A percentile compares a stretch with the other conserved stretches of the same genome.
Conservation (phyloP, 1,284 basidiomycete species). For the Ganoderma lingzhi region DNA sequence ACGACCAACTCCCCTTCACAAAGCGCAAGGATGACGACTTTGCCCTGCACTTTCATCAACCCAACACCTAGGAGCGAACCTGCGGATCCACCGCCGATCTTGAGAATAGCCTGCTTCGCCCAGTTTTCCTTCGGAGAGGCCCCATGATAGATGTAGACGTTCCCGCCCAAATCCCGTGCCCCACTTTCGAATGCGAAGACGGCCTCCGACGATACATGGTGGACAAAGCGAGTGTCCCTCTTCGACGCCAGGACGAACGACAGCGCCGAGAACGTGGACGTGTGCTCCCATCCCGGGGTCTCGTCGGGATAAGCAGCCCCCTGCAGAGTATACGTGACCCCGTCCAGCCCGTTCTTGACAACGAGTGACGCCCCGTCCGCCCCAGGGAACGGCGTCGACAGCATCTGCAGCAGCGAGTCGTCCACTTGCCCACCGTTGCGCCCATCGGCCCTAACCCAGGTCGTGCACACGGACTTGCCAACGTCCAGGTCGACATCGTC, state of each 20-base stretch:
- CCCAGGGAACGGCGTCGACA: constrained; percentile 68
- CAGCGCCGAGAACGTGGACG: constrained; percentile 85
- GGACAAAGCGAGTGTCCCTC: constrained; percentile 84
- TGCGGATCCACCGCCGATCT: constrained; percentile 69
- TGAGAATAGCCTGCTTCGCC: constrained; percentile 83
- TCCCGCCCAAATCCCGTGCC: constrained; percentile 68
- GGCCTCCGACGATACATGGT: constrained; percentile 63
- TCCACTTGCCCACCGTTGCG: constrained; percentile 43
- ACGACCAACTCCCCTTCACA: constrained; percentile 83
- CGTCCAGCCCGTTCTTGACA: constrained; percentile 86
- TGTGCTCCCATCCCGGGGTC: constrained; percentile 73
- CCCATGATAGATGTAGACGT: constrained; percentile 85
- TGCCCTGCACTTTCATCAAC: constrained; percentile 47
- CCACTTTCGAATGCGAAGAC: constrained; percentile 88
- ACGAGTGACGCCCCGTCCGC: constrained; percentile 57
- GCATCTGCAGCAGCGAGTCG: constrained; percentile 56
- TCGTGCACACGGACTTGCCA: constrained; percentile 65
- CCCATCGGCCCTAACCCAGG: constrained; percentile 70
- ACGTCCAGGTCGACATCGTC: constrained; percentile 81
- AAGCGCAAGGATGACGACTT: constrained; percentile 68
- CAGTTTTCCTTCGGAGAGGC: constrained; percentile 55
- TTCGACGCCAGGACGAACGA: constrained; percentile 96
- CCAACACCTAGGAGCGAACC: constrained; percentile 87
- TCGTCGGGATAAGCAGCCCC: constrained; percentile 33
- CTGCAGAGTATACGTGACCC: constrained; percentile 69